Percentiles rank a stretch among this genome's conserved stretches.
Conservation (phyloP, 2,329 filamentous ascomycete species). For the Sclerotinia glacialis region DNA sequence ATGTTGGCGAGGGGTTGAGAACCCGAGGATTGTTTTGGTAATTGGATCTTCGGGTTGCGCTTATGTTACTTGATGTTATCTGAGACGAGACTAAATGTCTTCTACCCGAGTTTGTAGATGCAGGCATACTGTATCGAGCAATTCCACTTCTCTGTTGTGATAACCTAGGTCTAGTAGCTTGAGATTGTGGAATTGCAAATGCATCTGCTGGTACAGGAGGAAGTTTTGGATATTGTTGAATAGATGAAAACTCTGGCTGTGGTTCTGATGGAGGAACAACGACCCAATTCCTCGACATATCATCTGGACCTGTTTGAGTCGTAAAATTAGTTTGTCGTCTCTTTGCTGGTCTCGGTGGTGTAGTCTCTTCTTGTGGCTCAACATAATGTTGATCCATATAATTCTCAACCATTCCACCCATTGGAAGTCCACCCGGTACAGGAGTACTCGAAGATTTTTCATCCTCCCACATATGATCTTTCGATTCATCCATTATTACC, state of each 20-base stretch:
- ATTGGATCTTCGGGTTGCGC: neutral
- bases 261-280: constrained; percentile 48
- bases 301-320: constrained; percentile 46
- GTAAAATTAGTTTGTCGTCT: constrained; percentile 45
- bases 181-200: constrained; percentile 7
- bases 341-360: constrained; percentile 47
- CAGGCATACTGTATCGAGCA: constrained; percentile 33
- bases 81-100: constrained; percentile 9
- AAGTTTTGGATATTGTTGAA: constrained; percentile 10
- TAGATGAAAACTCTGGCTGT: neutral
- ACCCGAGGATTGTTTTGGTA: constrained; percentile 1
- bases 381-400: constrained; percentile 39
- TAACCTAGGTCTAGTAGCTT: neutral
- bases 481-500: neutral
- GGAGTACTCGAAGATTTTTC: constrained; percentile 24
- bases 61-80: neutral
- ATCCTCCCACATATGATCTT: constrained; percentile 29
- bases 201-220: constrained; percentile 24
- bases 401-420: constrained; percentile 30
- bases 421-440: neutral
- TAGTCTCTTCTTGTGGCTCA: constrained; percentile 39
- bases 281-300: constrained; percentile 68
- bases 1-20: neutral
- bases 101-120: constrained; percentile 21
- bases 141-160: constrained; percentile 24